Conservation (phyloP, 2,329 filamentous ascomycete genomes). For the Monilinia fructigena region DNA sequence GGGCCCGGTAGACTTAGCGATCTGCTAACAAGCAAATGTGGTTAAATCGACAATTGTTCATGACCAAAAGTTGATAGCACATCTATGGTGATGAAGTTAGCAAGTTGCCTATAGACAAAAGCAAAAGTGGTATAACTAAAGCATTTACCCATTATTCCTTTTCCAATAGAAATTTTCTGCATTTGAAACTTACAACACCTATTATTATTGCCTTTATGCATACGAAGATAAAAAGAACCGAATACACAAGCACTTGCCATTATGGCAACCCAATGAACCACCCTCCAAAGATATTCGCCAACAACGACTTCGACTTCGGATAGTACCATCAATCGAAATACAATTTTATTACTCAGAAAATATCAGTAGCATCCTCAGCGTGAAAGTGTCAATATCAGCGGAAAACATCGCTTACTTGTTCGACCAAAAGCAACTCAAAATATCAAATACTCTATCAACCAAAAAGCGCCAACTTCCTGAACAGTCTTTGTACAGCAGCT, state of each 20-base stretch:
- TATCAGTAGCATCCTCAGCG: not conserved
- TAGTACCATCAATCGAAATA: slow-evolving; percentile 10
- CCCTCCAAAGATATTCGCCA: not conserved
- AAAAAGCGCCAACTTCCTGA: slow-evolving; percentile 1
- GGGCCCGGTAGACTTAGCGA: not conserved
- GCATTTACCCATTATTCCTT: not conserved
- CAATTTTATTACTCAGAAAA: not conserved
- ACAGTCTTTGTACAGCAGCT: not conserved
- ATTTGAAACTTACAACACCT: not conserved
- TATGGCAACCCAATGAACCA: not conserved
- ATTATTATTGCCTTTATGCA: not conserved
- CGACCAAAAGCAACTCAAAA: slow-evolving; percentile 4
- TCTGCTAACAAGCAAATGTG: not conserved
- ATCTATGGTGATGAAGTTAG: not conserved
- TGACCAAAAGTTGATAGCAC: not conserved
- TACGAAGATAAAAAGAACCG: not conserved
- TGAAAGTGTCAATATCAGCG: slow-evolving; percentile 6
- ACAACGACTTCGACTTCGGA: not conserved
- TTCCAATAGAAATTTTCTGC: not conserved
- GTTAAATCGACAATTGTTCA: no score
- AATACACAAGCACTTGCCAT: not conserved
- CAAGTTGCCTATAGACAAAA: no score
- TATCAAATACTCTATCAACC: not conserved
- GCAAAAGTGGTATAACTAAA: not conserved
- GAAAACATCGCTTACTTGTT: not conserved